Percentiles rank a stretch among this genome's conserved stretches.
Conservation (phyloP, 176 grass and related monocot genomes). For the Oryza nivara region DNA sequence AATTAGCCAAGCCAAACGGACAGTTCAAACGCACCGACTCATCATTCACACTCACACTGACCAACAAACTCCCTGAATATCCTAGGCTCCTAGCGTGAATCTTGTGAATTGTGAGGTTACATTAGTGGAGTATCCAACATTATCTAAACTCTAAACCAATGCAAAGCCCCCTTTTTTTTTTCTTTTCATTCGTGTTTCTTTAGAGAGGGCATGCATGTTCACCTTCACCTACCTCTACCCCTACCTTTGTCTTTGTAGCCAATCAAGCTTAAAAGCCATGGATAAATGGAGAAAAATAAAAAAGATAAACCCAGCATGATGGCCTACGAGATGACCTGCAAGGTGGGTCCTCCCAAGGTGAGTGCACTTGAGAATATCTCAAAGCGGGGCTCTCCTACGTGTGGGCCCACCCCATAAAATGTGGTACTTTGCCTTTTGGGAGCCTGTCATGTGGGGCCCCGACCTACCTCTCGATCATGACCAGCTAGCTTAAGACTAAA, state of each 20-base stretch:
- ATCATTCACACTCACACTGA: not conserved
- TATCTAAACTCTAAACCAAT: constrained; percentile 25
- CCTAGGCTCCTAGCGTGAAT: not conserved
- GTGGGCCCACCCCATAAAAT: constrained; percentile 1
- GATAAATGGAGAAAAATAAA: not conserved
- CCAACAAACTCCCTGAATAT: not conserved
- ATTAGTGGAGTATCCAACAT: not conserved
- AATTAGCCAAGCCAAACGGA: no score
- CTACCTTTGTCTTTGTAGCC: constrained; percentile 43
- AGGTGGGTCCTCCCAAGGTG: not conserved
- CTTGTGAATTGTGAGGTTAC: not conserved
- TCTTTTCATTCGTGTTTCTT: not conserved
- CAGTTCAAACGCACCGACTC: no score
- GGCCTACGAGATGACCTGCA: constrained; percentile 11
- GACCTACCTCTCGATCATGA: not conserved
- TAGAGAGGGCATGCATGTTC: not conserved
- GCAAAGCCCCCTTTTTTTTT: not conserved
- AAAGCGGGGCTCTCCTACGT: not conserved
- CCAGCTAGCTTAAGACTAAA: constrained; percentile 21
- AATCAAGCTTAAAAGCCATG: constrained; percentile 42
- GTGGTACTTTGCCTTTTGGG: constrained; percentile 33
- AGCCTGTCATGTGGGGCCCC: constrained; percentile 3
- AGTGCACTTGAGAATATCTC: constrained; percentile 40
- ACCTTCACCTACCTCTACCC: not conserved
- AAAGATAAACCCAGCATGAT: constrained; percentile 11